A percentile compares a stretch with the other conserved stretches of the same genome.
Evolutionary conservation across 2,329 filamentous ascomycete species (phyloP).

Genomic region (Xylaria sp.): DNA sequence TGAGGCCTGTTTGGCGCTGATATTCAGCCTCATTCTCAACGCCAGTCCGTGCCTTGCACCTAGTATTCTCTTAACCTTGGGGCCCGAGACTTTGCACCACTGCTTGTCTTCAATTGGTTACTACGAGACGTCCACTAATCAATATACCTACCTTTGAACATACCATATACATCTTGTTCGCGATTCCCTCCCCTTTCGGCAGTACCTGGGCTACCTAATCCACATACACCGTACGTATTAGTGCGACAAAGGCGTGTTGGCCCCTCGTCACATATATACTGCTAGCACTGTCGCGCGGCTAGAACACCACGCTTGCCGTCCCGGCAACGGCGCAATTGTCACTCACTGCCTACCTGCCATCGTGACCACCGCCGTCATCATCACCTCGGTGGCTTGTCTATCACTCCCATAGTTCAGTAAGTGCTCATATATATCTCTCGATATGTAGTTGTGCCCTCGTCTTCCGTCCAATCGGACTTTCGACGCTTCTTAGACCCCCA

Average conservation of each 20-base stretch:
- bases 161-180: not conserved
- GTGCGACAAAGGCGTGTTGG: not conserved
- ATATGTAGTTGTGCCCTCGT: not conserved
- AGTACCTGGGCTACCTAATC: not conserved
- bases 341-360: constrained; percentile 7
- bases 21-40: constrained; percentile 17
- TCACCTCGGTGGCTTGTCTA: not conserved
- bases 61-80: not conserved
- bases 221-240: not conserved
- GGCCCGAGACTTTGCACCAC: not conserved
- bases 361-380: not conserved
- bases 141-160: not conserved
- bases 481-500: not conserved
- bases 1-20: constrained; percentile 14
- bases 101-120: constrained; percentile 23
- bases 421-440: constrained; percentile 7
- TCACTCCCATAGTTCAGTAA: constrained; percentile 16
- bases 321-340: constrained; percentile 27
- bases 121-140: not conserved
- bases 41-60: not conserved
- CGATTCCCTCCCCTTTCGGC: constrained; percentile 4
- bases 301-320: constrained; percentile 15
- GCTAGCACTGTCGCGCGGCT: constrained; percentile 17
- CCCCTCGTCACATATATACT: constrained; percentile 19
- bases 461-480: not conserved